Conservation (phyloP, 306 rosid species). For the Quercus variabilis region DNA sequence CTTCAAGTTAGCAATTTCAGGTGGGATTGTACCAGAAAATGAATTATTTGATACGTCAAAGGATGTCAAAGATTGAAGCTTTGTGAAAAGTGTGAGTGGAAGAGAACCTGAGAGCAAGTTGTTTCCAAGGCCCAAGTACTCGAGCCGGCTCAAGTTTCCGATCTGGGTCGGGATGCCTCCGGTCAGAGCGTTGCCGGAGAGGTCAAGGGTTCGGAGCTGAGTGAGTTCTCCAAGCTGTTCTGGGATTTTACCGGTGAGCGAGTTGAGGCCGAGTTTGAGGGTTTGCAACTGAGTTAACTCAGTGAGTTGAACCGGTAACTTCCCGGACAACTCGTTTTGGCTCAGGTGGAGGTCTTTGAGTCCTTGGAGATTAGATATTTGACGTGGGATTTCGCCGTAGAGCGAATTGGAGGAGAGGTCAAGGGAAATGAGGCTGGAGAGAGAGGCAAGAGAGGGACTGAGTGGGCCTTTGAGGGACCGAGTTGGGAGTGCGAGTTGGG, state of each 20-base stretch:
- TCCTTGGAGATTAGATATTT: constrained; percentile 28
- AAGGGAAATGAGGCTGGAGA: constrained; percentile 47
- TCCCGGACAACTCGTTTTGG: constrained; percentile 39
- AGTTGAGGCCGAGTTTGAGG: constrained; percentile 59
- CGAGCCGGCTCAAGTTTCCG: constrained; percentile 63
- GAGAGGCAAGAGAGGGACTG: constrained; percentile 44
- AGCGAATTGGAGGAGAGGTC: constrained; percentile 61
- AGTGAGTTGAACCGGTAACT: constrained; percentile 37
- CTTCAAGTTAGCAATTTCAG: constrained; percentile 56
- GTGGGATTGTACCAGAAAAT: constrained; percentile 64
- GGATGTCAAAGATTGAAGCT: constrained; percentile 52
- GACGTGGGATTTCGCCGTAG: constrained; percentile 56
- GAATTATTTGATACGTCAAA: constrained; percentile 86
- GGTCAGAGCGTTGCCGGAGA: constrained; percentile 58
- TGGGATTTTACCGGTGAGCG: constrained; percentile 53
- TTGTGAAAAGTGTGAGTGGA: constrained; percentile 56
- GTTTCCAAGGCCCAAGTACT: constrained; percentile 66
- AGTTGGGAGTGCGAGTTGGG: constrained; percentile 53
- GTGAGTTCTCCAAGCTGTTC: constrained; percentile 47
- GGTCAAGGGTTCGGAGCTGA: constrained; percentile 50
- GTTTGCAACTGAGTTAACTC: constrained; percentile 36
- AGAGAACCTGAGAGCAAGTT: constrained; percentile 73
- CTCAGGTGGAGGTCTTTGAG: constrained; percentile 34
- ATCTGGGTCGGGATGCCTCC: constrained; percentile 56
- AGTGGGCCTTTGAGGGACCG: constrained; percentile 46